Evolutionary conservation across 257 asterid species (phyloP), one percentile per base, ranked within the genome.

Genomic region (Henckelia pumila): DNA sequence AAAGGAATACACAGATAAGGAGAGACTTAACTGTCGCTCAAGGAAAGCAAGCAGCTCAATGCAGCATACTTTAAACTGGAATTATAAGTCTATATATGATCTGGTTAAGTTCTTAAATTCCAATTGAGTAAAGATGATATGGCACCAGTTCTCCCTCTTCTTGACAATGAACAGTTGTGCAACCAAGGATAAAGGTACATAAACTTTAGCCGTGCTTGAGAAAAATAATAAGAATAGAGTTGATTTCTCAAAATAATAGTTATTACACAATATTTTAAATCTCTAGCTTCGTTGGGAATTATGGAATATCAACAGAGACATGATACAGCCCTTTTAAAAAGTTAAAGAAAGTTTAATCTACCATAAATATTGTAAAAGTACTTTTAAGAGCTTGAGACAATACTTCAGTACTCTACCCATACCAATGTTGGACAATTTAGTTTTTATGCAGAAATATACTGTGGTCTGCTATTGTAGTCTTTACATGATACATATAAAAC

Each of bases 341-440:
- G 23, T 32, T 25, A 26, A 40, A 60, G 22, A 13, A 37, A 29
- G 52, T 64, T 63, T 47, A 5, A 19, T 47, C 56, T 10, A 40
- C 50, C 26, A n/a, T 69, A 33, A 59, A 63, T 53, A 64, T 24
- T 25, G 24, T 57, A 57, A 22, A n/a, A 28, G 28, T n/a, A 60
- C 7, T 22, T 23, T 47, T 57, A 61, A 29, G 44, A 30, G 23
- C 9, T 47, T n/a, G 23, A 32, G 64, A 53, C 20, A 56, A 40
- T 14, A 40, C 52, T 13, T 14, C 11, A 40, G 19, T 3, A 40
- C 17, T 40, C 52, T 11, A 40, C 52, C 52, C 14, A 4, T 40
- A 13, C 17, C 52, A 11, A 40, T 13, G 52, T 40, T 40, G 14
- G 52, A 40, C 19, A 40, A 11, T 14, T 40, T 40, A 14, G n/a